These are phyloP conservation scores for Mucor velutinosus DNA, from an alignment of 371 early-diverging fungal species.

Conservation along the genomic window DNA sequence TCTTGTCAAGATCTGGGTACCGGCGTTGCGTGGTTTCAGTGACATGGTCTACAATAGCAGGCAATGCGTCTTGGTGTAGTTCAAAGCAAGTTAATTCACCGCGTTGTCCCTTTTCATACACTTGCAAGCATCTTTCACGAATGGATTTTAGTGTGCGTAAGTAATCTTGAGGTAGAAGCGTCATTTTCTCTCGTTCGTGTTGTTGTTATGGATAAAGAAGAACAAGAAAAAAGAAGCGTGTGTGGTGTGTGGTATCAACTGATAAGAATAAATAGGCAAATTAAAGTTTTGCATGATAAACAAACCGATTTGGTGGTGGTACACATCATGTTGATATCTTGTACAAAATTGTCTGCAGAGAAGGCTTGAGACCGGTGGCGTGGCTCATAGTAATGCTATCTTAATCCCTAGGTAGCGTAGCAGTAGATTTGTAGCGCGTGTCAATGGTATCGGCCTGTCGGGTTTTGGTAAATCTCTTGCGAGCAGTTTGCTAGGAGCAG, in stretches of 20 bases:
- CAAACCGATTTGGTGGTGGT: neutral
- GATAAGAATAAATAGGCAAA: neutral
- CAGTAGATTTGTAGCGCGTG: no score
- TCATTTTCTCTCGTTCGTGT: slow-evolving; percentile 17
- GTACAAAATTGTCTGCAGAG: no score
- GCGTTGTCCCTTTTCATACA: slow-evolving; percentile 62
- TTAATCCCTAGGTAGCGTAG: no score
- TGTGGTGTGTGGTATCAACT: neutral
- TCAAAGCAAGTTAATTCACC: slow-evolving; percentile 68
- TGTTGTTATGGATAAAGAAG: neutral
- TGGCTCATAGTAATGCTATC: no score
- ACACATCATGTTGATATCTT: neutral
- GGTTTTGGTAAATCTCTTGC: no score
- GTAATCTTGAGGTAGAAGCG: slow-evolving; percentile 52
- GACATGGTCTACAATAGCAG: slow-evolving; percentile 69
- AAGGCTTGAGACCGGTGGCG: no score
- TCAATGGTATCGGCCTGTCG: no score
- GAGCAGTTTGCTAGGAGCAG: no score
- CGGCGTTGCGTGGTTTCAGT: slow-evolving; percentile 71
- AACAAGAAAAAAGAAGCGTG: neutral
- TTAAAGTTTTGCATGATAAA: neutral
- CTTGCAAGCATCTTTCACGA: slow-evolving; percentile 69
- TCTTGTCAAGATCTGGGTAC: slow-evolving; percentile 57
- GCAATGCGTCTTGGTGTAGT: slow-evolving; percentile 64
- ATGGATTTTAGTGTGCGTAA: slow-evolving; percentile 78